Evolutionary conservation across 371 early-diverging fungal species (phyloP), one percentile per base, ranked within the genome.

Genomic region (Mortierella sp.): DNA sequence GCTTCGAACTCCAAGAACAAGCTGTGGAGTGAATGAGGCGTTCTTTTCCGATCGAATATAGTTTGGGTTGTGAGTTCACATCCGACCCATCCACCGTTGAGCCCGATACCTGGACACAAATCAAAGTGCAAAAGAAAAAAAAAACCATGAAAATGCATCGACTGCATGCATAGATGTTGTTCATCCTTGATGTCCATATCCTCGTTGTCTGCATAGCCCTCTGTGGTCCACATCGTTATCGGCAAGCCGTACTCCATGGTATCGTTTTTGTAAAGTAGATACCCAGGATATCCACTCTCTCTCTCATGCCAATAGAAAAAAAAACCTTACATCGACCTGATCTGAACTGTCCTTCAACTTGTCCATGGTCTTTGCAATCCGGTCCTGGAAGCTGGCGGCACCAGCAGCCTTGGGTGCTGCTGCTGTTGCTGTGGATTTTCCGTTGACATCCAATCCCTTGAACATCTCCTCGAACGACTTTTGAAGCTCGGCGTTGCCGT

Each of bases 301-400:
- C 26, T 55, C 28, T 50, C 67, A 48, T 40, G 43, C 43, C 43
- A 40, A n/a, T n/a, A 2, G 8, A 46, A 26, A 59, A 40, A 37
- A 40, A 80, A n/a, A n/a, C n/a, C 90, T 88, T 93, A 95, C 96
- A 83, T 96, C 93, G 28, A 93, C 95, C 76, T 95, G 91, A 37
- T 94, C 94, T 14, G 95, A 94, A 75, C 96, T 96, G 76, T 95
- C 94, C 80, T 95, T 93, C 24, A 98, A 89, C 73, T 96, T 96
- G 81, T 92, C 93, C 94, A 97, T 93, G 9, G 97, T 97, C 69
- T 95, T 93, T 43, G 93, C 91, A 80, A 96, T 96, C 31, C 91
- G 93, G 70, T 95, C 95, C 81, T 96, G 95, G 88, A 96, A 96
- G 67, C 80, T 79, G 19, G 83, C 75, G 26, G 74, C 55, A n/a